Base-by-base conservation (phyloP, 257 asterid species). In the Solanum pimpinellifolium region DNA sequence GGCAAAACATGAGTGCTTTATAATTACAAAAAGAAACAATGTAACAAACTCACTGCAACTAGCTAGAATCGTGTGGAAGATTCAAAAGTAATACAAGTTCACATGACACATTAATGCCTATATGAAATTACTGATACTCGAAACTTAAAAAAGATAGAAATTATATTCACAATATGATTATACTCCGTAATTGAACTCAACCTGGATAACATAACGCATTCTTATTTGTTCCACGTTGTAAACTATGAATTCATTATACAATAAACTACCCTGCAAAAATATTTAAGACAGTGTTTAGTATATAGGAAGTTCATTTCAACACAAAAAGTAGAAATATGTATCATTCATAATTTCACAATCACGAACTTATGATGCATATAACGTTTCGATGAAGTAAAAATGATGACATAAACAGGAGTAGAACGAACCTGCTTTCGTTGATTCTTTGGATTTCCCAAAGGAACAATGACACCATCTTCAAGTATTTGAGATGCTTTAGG, bases 181-280 rank as follows among this genome's bases (percentile, higher is more conserved):
- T 87, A 89, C 68, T 91, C 89, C 88, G 93, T 87, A 94, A 66
- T 89, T 94, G 93, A 96, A 95, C 86, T 95, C 89, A 25, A 96
- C 98, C n/a, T 94, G 98, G 80, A 96, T 93, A 81, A 94, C 89
- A 86, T 95, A 96, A 47, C 98, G 98, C 98, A 95, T 95, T 88
- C 94, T 91, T 77, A 95, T 96, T 92, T 96, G 99, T 72, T 95
- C 98, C 93, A 93, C 95, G 35, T 92, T 94, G 94, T 96, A 96
- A 62, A 95, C 98, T 87, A 96, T 94, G 92, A 94, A 95, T 89
- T 96, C 99, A 70, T 96, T 96, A 93, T 96, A 96, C 81, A 92
- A 72, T 91, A 95, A 87, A 86, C 88, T 27, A 31, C 92, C 95
- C 99, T 96, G 97, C 91, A 91, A 86, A 13, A 59, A 49, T 29